These are phyloP conservation scores for Xenoacremonium recifei DNA, from an alignment of 2,329 filamentous ascomycete species.

Conservation along the genomic window DNA sequence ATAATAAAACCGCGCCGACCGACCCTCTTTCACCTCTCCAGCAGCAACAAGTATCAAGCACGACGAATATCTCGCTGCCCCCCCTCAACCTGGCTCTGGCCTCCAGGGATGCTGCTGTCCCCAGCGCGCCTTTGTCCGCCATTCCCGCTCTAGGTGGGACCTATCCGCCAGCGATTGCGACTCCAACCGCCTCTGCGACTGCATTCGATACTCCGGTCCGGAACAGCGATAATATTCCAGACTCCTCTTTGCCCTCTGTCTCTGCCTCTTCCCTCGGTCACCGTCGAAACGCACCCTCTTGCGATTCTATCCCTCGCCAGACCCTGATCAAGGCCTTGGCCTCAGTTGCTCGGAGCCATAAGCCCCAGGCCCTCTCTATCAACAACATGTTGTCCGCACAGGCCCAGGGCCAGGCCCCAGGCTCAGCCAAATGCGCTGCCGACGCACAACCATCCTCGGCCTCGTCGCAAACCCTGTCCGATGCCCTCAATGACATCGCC, in stretches of 20 bases:
- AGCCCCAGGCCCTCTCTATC: constrained; percentile 62
- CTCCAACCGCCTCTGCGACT: background rate
- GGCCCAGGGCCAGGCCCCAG: no score
- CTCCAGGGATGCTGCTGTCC: constrained; percentile 8
- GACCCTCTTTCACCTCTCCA: background rate
- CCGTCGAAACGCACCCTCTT: constrained; percentile 53
- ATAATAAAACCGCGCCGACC: background rate
- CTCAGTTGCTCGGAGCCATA: constrained; percentile 60
- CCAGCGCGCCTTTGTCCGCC: constrained; percentile 12
- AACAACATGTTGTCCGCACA: constrained; percentile 58
- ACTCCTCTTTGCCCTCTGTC: no score
- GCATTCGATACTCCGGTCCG: background rate
- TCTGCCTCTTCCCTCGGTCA: constrained; percentile 25
- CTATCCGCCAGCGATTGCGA: constrained; percentile 13
- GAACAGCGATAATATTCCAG: constrained; percentile 7
- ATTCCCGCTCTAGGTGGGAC: constrained; percentile 26
- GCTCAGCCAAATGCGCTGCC: constrained; percentile 36
- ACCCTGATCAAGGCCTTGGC: constrained; percentile 81
- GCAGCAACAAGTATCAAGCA: background rate
- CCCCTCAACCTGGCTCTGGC: constrained; percentile 1
- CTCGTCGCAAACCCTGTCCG: constrained; percentile 62
- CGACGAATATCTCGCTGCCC: background rate
- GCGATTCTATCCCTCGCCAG: constrained; percentile 69
- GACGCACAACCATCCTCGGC: constrained; percentile 41
- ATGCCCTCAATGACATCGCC: constrained; percentile 56